Conservation (phyloP, 2,329 filamentous ascomycete genomes). For the Ophiobolus disseminans region DNA sequence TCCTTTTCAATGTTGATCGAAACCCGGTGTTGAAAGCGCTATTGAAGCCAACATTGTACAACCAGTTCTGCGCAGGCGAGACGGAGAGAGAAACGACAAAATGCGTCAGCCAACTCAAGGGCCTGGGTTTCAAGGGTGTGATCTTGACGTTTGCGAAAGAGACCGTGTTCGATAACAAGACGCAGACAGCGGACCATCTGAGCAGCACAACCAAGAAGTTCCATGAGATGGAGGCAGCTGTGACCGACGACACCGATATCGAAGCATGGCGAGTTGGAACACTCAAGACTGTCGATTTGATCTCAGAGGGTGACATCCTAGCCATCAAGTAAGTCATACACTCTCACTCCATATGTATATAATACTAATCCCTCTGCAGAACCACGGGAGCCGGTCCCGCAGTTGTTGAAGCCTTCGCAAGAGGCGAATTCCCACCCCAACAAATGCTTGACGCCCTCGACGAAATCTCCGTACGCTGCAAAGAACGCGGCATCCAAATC, state of each 20-base stretch:
- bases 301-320: slow-evolving; percentile 40
- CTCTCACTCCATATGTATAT: not conserved
- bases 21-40: slow-evolving; percentile 76
- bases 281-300: slow-evolving; percentile 37
- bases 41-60: slow-evolving; percentile 83
- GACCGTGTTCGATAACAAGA: slow-evolving; percentile 52
- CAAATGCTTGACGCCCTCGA: slow-evolving; percentile 54
- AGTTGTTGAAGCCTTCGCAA: slow-evolving; percentile 51
- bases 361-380: slow-evolving; percentile 34
- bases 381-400: slow-evolving; percentile 54
- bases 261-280: slow-evolving; percentile 43
- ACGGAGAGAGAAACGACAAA: slow-evolving; percentile 69
- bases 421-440: slow-evolving; percentile 44
- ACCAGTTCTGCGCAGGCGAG: slow-evolving; percentile 88
- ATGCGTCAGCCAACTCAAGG: slow-evolving; percentile 69
- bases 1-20: slow-evolving; percentile 67
- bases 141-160: slow-evolving; percentile 86
- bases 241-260: slow-evolving; percentile 40
- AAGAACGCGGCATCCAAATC: slow-evolving; percentile 51
- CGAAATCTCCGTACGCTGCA: slow-evolving; percentile 51
- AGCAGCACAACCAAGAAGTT: slow-evolving; percentile 20
- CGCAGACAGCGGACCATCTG: slow-evolving; percentile 21
- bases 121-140: slow-evolving; percentile 79
- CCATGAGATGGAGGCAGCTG: slow-evolving; percentile 2
- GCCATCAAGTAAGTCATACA: slow-evolving; percentile 35